Conservation (phyloP, 2,329 filamentous ascomycete genomes). For the Sporothrix inflata region DNA sequence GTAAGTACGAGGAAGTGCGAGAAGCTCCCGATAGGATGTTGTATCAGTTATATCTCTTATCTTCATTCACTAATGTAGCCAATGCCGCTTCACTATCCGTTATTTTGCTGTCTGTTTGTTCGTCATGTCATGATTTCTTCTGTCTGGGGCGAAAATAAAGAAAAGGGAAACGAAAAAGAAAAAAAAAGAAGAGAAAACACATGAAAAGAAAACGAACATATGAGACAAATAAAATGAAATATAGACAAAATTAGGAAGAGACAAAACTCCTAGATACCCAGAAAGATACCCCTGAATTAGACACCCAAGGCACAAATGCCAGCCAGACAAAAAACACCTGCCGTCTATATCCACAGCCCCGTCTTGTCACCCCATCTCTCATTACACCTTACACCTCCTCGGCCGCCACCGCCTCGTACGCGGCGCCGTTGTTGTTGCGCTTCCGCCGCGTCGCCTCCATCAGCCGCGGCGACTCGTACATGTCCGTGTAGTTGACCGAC, state of each 20-base stretch:
- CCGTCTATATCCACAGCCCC: not conserved
- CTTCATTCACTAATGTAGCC: not conserved
- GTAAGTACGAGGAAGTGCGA: not conserved
- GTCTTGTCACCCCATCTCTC: not conserved
- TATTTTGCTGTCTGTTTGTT: not conserved
- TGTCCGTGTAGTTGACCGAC: constrained; percentile 79
- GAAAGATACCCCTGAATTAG: not conserved
- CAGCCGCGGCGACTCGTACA: constrained; percentile 82
- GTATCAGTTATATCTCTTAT: not conserved
- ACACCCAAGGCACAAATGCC: constrained; percentile 18
- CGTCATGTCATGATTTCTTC: constrained; percentile 5
- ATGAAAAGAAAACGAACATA: not conserved
- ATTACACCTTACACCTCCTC: constrained; percentile 47
- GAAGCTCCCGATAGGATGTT: not conserved
- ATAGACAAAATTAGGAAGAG: not conserved
- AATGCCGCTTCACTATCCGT: not conserved
- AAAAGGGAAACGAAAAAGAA: not conserved
- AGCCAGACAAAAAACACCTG: not conserved
- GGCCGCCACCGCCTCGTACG: constrained; percentile 66
- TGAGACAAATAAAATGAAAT: not conserved
- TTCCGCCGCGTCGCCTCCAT: constrained; percentile 55
- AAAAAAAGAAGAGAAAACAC: not conserved
- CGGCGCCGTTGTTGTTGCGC: constrained; percentile 54
- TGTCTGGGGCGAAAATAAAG: not conserved
- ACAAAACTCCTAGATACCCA: constrained; percentile 18